Evolutionary conservation across 306 rosid genomes (phyloP), one percentile per base, ranked within the genome.

Genomic region (Dryas alaskensis): DNA sequence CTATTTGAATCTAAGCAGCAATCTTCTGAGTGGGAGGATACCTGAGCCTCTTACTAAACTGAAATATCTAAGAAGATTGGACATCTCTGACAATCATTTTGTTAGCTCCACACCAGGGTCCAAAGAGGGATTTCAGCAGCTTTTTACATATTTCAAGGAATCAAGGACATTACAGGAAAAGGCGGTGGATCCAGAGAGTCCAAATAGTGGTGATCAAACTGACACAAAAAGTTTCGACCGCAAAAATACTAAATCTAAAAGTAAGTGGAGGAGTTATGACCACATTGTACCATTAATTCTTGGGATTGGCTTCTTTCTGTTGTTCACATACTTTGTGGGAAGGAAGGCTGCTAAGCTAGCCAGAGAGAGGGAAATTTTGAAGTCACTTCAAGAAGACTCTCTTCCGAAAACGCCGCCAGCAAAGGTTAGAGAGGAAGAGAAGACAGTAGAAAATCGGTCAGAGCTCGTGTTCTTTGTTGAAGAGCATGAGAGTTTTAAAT

Each of bases 381-480:
- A 81, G 79, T 52, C 72, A 6, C 73, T 69, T 50, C 47, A 10
- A 46, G 74, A 25, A 51, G 70, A 75, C 43, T 84, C 86, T 83
- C 79, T 87, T 3, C 14, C 50, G 4, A 69, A 64, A 68, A 62
- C 69, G 19, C 49, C 79, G 10, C 13, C 65, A 60, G 68, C 25
- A 60, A 80, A 69, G 73, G 60, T 63, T 49, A 22, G 10, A 63
- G 80, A 80, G 68, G 83, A 77, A 70, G 83, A 45, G 69, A 79
- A 60, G 64, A 69, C 61, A 11, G 83, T 78, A 13, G 52, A 60
- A 65, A 77, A 68, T 10, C 68, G 31, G 10, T 53, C 81, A 43
- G 84, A 86, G 64, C 88, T 92, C n/a, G 89, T 92, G 67, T 86
- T 90, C 81, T 90, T 90, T 62, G 92, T 88, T 58, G 89, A 80